Evolutionary conservation across 164 flowering plant genomes (phyloP).

Genomic region (Chimonanthus praecox): DNA sequence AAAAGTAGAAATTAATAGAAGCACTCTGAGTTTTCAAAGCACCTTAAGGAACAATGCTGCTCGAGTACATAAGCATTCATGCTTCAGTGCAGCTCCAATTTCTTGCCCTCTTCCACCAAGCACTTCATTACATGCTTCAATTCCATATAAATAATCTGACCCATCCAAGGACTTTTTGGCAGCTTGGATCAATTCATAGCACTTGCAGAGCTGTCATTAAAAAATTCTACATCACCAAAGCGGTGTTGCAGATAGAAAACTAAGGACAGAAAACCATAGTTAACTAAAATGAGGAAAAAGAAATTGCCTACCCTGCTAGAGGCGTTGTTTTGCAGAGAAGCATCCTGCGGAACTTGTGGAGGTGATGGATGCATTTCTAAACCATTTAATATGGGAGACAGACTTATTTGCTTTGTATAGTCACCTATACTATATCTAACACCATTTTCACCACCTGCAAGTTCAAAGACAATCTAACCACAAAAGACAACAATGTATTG

Average conservation of each 20-base stretch:
- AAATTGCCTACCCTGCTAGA: conserved; percentile 34
- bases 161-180: conserved; percentile 57
- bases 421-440: conserved; percentile 60
- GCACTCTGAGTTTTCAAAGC: neutral
- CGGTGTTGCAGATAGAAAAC: neutral
- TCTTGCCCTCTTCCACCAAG: conserved; percentile 55
- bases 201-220: conserved; percentile 23
- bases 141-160: conserved; percentile 48
- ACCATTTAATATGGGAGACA: conserved; percentile 36
- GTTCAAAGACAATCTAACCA: neutral
- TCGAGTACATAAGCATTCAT: conserved; percentile 71
- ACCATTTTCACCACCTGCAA: conserved; percentile 41
- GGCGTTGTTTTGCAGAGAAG: conserved; percentile 15
- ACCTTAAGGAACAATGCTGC: conserved; percentile 93
- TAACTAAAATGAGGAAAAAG: neutral
- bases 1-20: neutral
- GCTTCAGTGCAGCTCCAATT: conserved; percentile 45
- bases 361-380: conserved; percentile 24
- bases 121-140: conserved; percentile 89
- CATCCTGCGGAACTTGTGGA: conserved; percentile 20
- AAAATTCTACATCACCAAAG: neutral
- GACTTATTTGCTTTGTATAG: conserved; percentile 39
- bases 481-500: neutral
- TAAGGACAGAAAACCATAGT: neutral
- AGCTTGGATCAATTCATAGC: conserved; percentile 51